phyloP scores from a whole-genome alignment of 306 rosid species.

The Alnus rubra region DNA sequence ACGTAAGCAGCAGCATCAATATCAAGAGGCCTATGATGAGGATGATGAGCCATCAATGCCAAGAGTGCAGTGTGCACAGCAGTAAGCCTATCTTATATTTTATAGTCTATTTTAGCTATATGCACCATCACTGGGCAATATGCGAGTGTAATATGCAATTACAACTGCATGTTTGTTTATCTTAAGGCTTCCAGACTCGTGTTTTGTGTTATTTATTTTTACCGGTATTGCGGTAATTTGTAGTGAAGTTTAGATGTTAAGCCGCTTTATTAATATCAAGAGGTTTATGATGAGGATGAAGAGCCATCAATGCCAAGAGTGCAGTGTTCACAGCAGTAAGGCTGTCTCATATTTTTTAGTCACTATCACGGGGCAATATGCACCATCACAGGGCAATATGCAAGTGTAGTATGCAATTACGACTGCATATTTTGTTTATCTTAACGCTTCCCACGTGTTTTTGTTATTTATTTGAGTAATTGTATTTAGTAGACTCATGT shows the following conservation, averaged over 20 bases:
- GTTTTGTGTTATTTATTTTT: not conserved
- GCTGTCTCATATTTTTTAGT: not conserved
- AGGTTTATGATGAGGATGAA: constrained; percentile 63
- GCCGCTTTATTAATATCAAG: constrained; percentile 30
- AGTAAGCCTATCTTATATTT: constrained; percentile 26
- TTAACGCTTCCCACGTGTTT: not conserved
- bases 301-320: constrained; percentile 48
- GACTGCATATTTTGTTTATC: not conserved
- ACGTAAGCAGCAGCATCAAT: constrained; percentile 55
- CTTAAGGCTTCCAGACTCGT: not conserved
- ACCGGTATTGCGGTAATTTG: not conserved
- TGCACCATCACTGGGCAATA: not conserved
- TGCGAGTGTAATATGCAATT: not conserved
- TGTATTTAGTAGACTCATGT: too few species aligned
- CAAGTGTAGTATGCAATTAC: not conserved
- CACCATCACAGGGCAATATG: not conserved
- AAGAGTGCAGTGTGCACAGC: constrained; percentile 72
- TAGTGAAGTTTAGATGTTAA: not conserved
- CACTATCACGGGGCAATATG: not conserved
- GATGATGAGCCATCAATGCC: constrained; percentile 53
- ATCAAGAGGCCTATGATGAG: constrained; percentile 59
- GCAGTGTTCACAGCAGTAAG: constrained; percentile 74
- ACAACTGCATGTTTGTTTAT: not conserved
- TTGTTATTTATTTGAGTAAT: not conserved
- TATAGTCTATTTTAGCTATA: constrained; percentile 8